These are phyloP conservation scores for Stipa capillata DNA, from an alignment of 176 grass and related monocot species.

Conservation along the genomic window DNA sequence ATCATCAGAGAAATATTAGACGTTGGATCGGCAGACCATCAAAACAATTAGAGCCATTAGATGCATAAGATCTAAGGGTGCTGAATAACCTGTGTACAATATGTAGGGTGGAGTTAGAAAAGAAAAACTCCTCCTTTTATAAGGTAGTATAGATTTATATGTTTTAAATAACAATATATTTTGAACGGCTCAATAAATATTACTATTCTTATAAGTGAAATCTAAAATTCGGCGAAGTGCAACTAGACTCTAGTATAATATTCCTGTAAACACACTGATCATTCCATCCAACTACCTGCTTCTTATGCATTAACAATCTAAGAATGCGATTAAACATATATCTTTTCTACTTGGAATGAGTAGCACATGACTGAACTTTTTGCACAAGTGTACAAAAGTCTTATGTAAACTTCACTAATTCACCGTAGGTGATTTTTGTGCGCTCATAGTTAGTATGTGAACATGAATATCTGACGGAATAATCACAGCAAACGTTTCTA, in stretches of 20 bases:
- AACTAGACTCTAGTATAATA: not conserved
- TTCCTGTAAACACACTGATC: not conserved
- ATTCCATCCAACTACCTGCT: not conserved
- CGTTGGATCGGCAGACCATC: no score
- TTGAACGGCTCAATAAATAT: not conserved
- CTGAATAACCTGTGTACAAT: no score
- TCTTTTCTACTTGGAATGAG: not conserved
- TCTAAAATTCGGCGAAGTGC: not conserved
- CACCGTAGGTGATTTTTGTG: no score
- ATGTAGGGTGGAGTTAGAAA: no score
- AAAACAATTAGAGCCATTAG: no score
- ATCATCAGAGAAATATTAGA: no score
- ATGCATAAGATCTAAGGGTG: no score
- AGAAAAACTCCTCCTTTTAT: no score
- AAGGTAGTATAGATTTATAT: no score
- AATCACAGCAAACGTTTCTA: not conserved
- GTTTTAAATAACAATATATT: no score
- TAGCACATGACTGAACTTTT: not conserved
- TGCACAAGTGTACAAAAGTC: not conserved
- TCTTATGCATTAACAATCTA: not conserved
- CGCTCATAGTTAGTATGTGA: not conserved
- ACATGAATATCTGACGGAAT: not conserved
- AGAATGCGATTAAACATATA: not conserved
- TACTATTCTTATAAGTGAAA: not conserved
- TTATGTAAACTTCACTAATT: not conserved